Conservation (phyloP, 1,139 yeast species). For the Saccharomyces hybrid region DNA sequence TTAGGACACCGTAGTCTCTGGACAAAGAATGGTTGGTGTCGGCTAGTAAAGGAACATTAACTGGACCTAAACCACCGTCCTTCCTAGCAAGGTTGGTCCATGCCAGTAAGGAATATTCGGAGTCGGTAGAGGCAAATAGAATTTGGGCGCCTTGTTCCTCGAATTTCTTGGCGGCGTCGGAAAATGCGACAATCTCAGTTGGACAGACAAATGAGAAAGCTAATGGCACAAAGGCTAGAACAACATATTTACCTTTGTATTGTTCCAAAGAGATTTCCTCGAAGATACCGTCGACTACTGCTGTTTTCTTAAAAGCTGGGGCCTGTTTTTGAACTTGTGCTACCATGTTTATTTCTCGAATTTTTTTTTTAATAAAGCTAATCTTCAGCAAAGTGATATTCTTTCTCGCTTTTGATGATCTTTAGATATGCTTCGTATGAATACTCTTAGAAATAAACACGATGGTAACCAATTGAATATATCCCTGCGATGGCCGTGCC, state of each 20-base stretch:
- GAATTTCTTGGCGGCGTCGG: conserved; percentile 88
- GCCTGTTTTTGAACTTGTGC: conserved; percentile 91
- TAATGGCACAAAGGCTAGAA: conserved; percentile 93
- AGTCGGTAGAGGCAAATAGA: conserved; percentile 94
- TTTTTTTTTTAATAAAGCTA: background rate
- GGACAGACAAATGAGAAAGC: conserved; percentile 99
- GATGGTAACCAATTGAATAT: background rate
- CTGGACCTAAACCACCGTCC: conserved; percentile 96
- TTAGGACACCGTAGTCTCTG: conserved; percentile 91
- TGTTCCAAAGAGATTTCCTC: conserved; percentile 91
- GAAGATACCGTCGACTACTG: conserved; percentile 90
- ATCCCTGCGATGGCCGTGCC: background rate
- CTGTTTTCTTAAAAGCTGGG: conserved; percentile 91
- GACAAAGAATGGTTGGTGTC: conserved; percentile 95
- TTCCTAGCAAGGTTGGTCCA: conserved; percentile 96
- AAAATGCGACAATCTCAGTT: conserved; percentile 96
- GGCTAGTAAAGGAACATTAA: conserved; percentile 87
- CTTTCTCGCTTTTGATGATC: background rate
- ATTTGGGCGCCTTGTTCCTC: conserved; percentile 80
- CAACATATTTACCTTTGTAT: conserved; percentile 96
- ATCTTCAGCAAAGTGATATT: background rate
- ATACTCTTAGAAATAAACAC: background rate
- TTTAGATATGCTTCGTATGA: conserved; percentile 9
- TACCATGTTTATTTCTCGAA: conserved; percentile 48
- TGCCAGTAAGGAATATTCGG: conserved; percentile 93